Base-by-base conservation (phyloP, 805 yeast species). In the Barnettozyma wickerhamii region DNA sequence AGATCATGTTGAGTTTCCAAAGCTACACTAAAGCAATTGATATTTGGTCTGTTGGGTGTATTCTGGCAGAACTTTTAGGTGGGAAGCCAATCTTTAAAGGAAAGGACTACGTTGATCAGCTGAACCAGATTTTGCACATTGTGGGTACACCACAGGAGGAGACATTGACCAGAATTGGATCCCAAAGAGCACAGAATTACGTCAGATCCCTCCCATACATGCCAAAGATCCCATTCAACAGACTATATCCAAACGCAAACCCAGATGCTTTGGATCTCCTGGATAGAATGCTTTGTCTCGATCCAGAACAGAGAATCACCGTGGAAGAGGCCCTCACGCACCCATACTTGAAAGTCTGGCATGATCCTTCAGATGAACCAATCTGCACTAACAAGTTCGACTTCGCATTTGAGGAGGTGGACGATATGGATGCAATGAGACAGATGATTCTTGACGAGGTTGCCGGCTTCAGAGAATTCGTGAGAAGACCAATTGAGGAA, bases 31-130 rank as follows among this genome's bases (percentile, higher is more conserved):
- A 88, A 65, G 96, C 99, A 19, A 91, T 93, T 45, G 99, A 93
- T 62, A 75, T 93, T 42, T 93, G 99, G 99, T 88, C 97, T 0
- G 95, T 93, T 17, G 99, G 99, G 3, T 93, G 99, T 66, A 90
- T 93, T 43, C 67, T 93, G 40, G 99, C 98, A 1, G 99, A 93
- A 60, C 72, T 93, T 47, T 66, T 93, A 15, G 95, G 95, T 3
- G 90, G 97, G 0, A 77, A 78, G 53, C 96, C 99, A 2, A 72
- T 93, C 18, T 93, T 93, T 66, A 84, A 91, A 51, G 99, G 99
- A 5, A 85, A 84, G 59, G 98, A 93, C 66, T 93, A 91, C 59
- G 96, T 91, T 23, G 95, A 93, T 60, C 99, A 93, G 63, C 70
- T 93, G 58, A 85, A 86, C 57, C 89, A 88, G 65, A 91, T 91